Evolutionary conservation across 257 asterid genomes (phyloP).

Genomic region (Orobanche coerulescens): DNA sequence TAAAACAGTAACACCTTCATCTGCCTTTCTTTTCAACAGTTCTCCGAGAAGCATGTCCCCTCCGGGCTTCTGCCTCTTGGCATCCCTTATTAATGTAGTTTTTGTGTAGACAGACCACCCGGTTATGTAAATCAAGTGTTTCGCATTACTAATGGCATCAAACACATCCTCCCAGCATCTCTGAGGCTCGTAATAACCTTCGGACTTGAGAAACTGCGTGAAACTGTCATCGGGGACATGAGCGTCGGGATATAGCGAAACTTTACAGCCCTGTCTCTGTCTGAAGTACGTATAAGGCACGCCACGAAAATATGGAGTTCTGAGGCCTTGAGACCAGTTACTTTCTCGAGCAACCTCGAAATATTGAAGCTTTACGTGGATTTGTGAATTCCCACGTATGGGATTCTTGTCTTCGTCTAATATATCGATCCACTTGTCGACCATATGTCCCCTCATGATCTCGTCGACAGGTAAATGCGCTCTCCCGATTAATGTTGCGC

Average conservation of each 20-base stretch:
- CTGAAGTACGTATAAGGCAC: slow-evolving; percentile 55
- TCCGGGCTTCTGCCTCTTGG: slow-evolving; percentile 40
- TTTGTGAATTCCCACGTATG: slow-evolving; percentile 43
- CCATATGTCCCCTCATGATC: slow-evolving; percentile 31
- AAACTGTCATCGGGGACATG: slow-evolving; percentile 46
- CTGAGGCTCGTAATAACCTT: slow-evolving; percentile 33
- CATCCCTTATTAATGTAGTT: slow-evolving; percentile 54
- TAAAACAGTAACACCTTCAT: slow-evolving; percentile 68
- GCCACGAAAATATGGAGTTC: slow-evolving; percentile 36
- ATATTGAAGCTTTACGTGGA: slow-evolving; percentile 56
- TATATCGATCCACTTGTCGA: slow-evolving; percentile 54
- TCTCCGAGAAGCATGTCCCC: slow-evolving; percentile 60
- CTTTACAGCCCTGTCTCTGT: slow-evolving; percentile 62
- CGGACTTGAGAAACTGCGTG: slow-evolving; percentile 24
- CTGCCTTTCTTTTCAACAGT: slow-evolving; percentile 57
- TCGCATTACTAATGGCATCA: slow-evolving; percentile 51
- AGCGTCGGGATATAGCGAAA: slow-evolving; percentile 67
- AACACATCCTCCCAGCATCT: slow-evolving; percentile 88
- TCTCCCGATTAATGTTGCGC: slow-evolving; percentile 75
- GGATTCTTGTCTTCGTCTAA: slow-evolving; percentile 49
- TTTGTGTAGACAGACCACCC: slow-evolving; percentile 79
- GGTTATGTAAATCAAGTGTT: slow-evolving; percentile 60
- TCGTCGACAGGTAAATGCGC: slow-evolving; percentile 65
- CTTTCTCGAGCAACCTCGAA: slow-evolving; percentile 38
- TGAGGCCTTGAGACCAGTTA: slow-evolving; percentile 71